phyloP scores from a whole-genome alignment of 2,329 filamentous ascomycete genomes.

The Penicillium sp. region DNA sequence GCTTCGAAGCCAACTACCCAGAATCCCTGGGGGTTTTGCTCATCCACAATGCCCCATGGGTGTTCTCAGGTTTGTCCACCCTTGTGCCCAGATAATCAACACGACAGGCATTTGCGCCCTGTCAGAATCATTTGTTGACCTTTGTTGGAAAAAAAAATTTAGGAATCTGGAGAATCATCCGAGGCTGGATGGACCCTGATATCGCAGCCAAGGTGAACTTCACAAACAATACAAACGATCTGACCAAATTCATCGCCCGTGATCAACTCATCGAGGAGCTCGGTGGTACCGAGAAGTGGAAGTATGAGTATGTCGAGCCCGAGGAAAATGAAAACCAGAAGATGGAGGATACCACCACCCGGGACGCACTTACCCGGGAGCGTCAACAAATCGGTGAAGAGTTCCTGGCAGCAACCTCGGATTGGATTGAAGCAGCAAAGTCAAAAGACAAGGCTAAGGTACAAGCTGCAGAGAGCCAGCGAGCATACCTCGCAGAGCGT shows the following conservation, averaged over 20 bases:
- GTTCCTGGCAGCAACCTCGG: slow-evolving; percentile 74
- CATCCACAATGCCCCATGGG: slow-evolving; percentile 92
- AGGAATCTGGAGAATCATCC: slow-evolving; percentile 93
- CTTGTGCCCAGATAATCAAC: background rate
- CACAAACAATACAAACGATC: slow-evolving; percentile 76
- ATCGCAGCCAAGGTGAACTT: slow-evolving; percentile 94
- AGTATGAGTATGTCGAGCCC: slow-evolving; percentile 82
- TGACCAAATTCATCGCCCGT: slow-evolving; percentile 74
- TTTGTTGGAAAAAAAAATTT: background rate
- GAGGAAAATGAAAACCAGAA: slow-evolving; percentile 72
- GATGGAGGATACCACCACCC: slow-evolving; percentile 70
- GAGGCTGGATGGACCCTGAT: slow-evolving; percentile 93
- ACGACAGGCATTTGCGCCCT: too few relatives aligned
- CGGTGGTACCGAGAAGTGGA: slow-evolving; percentile 81
- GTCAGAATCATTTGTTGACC: background rate
- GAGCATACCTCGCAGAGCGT: slow-evolving; percentile 66
- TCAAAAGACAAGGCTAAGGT: slow-evolving; percentile 51
- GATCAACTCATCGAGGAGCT: slow-evolving; percentile 77
- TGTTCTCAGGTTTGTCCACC: slow-evolving; percentile 75
- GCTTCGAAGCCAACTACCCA: slow-evolving; percentile 96
- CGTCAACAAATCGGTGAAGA: slow-evolving; percentile 70
- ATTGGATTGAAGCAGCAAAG: slow-evolving; percentile 70
- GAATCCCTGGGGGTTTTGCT: slow-evolving; percentile 86
- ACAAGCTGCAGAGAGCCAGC: slow-evolving; percentile 59
- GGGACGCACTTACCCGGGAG: slow-evolving; percentile 67